Conservation (phyloP, 805 yeast genomes). For the Hanseniaspora occidentalis region DNA sequence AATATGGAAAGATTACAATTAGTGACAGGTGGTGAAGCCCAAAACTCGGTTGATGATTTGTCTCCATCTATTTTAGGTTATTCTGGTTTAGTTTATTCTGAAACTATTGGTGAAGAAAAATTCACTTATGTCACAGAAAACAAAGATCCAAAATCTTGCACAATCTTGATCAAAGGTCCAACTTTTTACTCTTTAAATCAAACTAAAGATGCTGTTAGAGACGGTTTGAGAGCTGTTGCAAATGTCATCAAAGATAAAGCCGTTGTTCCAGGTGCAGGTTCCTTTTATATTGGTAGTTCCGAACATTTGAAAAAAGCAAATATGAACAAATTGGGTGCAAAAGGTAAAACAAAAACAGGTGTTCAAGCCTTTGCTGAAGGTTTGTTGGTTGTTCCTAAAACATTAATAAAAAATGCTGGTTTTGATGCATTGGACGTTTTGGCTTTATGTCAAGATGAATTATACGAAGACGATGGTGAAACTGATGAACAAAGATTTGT, state of each 20-base stretch:
- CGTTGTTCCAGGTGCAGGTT: slow-evolving; percentile 95
- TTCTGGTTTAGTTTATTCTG: slow-evolving; percentile 86
- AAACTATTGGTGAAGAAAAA: slow-evolving; percentile 92
- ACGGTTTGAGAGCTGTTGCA: slow-evolving; percentile 89
- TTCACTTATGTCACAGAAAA: slow-evolving; percentile 90
- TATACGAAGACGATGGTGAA: slow-evolving; percentile 38
- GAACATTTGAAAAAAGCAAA: slow-evolving; percentile 42
- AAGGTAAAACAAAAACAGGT: slow-evolving; percentile 85
- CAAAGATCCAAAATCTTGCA: slow-evolving; percentile 80
- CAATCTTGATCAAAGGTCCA: slow-evolving; percentile 88
- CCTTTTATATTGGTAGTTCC: slow-evolving; percentile 78
- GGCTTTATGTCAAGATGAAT: slow-evolving; percentile 69
- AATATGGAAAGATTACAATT: slow-evolving; percentile 97
- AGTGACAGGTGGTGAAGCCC: slow-evolving; percentile 95
- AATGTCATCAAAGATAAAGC: slow-evolving; percentile 77
- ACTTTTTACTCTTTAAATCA: slow-evolving; percentile 81
- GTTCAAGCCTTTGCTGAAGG: slow-evolving; percentile 91
- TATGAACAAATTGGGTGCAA: slow-evolving; percentile 44
- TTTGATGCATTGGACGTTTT: slow-evolving; percentile 84
- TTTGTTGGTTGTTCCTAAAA: slow-evolving; percentile 81
- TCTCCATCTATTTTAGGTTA: slow-evolving; percentile 68
- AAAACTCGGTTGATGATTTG: slow-evolving; percentile 91
- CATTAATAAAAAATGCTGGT: slow-evolving; percentile 85
- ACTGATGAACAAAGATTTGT: slow-evolving; percentile 59
- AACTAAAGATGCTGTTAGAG: slow-evolving; percentile 94